Evolutionary conservation across 306 rosid species (phyloP), one percentile per base, ranked within the genome.

Genomic region (Casuarina glauca): DNA sequence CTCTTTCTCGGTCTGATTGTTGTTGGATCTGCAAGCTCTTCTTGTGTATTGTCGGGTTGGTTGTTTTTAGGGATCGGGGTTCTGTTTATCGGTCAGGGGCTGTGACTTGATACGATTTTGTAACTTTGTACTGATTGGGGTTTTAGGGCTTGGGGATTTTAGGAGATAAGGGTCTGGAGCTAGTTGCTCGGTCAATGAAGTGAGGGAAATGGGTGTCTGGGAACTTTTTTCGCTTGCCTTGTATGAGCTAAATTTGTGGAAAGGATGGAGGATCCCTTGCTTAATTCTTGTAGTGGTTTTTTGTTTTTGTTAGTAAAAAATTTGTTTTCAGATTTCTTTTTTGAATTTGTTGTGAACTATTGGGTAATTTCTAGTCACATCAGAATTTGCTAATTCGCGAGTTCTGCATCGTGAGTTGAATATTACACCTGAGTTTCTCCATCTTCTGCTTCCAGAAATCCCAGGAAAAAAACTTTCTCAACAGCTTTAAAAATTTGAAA

Each of bases 11-110:
- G 58, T 45, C 6, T 17, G 74, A 19, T 70, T 16, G 69, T 46
- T 4, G 66, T 75, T 9, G 53, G 41, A 63, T 79, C 69, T 82
- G 57, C 64, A 52, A 76, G 76, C 48, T 62, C 69, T 49, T 74
- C 1, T 16, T 42, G 71, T 42, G 49, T 9, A 67, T 41, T 15
- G 8, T 26, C 15, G 45, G 45, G 49, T 4, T 66, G 70, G 13
- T 66, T 60, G 49, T 70, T 1, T 71, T 61, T 71, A 78, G 62
- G 63, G 79, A 74, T 86, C 80, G 61, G 48, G 5, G 3, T 45
- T 58, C 57, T 49, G 3, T 63, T 62, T 26, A 13, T 3, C 38
- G 64, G 39, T 12, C 41, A 36, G 26, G 46, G 2, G 48, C 5
- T 51, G 68, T 35, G 11, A 69, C 52, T 73, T 70, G 54, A 62